phyloP scores from a whole-genome alignment of 2,329 filamentous ascomycete genomes.

The Chrysoporthe puriensis region DNA sequence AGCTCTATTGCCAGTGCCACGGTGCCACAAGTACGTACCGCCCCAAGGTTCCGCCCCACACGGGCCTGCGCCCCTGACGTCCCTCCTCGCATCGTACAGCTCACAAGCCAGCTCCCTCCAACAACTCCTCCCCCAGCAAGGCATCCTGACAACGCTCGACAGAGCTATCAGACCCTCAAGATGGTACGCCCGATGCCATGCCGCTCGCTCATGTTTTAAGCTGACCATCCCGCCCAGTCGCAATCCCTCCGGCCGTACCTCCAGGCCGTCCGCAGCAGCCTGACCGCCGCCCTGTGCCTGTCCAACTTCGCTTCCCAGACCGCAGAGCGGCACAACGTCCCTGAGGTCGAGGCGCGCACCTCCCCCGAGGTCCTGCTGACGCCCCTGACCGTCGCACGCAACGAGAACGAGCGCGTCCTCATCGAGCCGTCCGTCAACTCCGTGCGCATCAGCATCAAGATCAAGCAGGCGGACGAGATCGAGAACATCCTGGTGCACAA shows the following conservation, averaged over 20 bases:
- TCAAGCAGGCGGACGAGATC: conserved; percentile 99
- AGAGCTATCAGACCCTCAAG: conserved; percentile 16
- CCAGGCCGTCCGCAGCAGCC: conserved; percentile 90
- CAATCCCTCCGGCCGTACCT: conserved; percentile 97
- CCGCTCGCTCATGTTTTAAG: neutral
- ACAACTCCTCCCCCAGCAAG: conserved; percentile 18
- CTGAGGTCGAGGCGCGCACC: conserved; percentile 90
- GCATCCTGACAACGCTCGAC: conserved; percentile 21
- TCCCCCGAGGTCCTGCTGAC: conserved; percentile 94
- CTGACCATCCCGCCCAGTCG: conserved; percentile 59
- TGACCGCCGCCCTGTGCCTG: conserved; percentile 90
- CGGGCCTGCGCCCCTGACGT: conserved; percentile 16
- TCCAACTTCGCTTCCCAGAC: conserved; percentile 98
- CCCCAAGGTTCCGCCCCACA: conserved; percentile 13
- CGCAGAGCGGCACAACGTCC: conserved; percentile 96
- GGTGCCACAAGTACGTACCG: conserved; percentile 21
- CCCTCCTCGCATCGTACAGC: conserved; percentile 13
- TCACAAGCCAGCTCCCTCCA: conserved; percentile 20
- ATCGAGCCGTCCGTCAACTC: conserved; percentile 98
- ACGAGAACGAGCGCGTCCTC: conserved; percentile 95
- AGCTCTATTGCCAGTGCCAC: neutral
- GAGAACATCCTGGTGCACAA: conserved; percentile 98
- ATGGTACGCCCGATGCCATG: conserved; percentile 7
- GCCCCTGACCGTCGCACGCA: conserved; percentile 86
- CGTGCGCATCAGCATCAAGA: conserved; percentile 95